phyloP scores from a whole-genome alignment of 169 alveolate species.

The Plasmodium blacklocki region DNA sequence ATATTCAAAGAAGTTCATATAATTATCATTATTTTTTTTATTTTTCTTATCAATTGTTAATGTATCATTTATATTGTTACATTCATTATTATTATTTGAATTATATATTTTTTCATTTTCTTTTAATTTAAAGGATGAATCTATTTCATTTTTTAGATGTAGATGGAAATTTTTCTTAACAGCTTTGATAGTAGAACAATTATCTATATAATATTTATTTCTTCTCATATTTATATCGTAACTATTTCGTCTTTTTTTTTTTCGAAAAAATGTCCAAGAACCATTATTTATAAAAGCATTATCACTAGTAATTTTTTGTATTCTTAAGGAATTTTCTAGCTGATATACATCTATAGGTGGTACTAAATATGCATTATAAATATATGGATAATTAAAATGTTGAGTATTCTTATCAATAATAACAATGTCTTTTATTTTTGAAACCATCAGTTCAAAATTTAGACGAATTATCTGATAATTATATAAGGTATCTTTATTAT shows the following conservation, averaged over 20 bases:
- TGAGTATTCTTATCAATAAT: constrained; percentile 33
- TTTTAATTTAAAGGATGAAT: background rate
- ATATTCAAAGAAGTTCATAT: background rate
- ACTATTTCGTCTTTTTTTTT: background rate
- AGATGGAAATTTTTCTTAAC: background rate
- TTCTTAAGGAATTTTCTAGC: constrained; percentile 35
- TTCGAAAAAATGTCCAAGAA: constrained; percentile 45
- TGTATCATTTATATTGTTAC: too few species aligned
- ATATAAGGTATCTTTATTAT: constrained; percentile 21
- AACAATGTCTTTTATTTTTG: constrained; percentile 55
- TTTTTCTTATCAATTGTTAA: background rate
- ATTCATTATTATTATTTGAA: background rate
- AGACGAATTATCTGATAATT: constrained; percentile 34
- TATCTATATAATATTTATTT: constrained; percentile 35
- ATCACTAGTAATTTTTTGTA: constrained; percentile 71
- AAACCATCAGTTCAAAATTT: constrained; percentile 52
- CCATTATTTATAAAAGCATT: constrained; percentile 50
- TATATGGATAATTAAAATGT: constrained; percentile 63
- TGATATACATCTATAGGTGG: constrained; percentile 46
- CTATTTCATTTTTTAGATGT: background rate
- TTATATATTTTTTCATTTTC: background rate
- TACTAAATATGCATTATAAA: constrained; percentile 62
- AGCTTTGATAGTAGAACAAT: background rate
- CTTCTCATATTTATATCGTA: constrained; percentile 18
- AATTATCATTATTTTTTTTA: background rate